Base-by-base conservation (phyloP, 1,139 yeast species). In the Suhomyces panamericanus region DNA sequence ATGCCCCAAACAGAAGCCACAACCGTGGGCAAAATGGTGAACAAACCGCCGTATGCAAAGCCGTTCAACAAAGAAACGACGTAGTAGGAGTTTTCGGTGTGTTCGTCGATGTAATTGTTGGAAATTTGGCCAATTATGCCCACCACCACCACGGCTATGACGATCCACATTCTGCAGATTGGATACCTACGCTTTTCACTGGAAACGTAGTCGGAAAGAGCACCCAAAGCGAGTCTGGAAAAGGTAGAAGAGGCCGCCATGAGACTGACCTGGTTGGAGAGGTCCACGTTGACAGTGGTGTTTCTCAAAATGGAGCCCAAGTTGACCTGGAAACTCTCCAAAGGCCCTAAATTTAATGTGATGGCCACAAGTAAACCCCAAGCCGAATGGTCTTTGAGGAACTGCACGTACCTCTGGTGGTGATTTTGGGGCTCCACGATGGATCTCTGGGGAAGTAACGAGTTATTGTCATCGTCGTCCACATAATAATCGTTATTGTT, bases 1-100 rank as follows among this genome's bases (percentile, higher is more conserved):
- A 87, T 80, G 0, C 98, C 97, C 96, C 97, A 93, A 1, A 87
- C 78, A 3, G 83, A 73, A 1, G 96, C 85, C 3, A 87, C 83
- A 8, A 90, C 70, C 0, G 96, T 85, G 6, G 99, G 98, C 54
- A 81, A 86, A 7, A 87, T 69, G 0, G 97, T 89, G 67, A 90
- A 93, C 2, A 87, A 62, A 0, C 93, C 87, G 15, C 98, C 99
- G 57, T 91, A 90, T 5, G 83, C 72, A 17, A 81, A 63, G 0
- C 98, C 98, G 43, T 81, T 77, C 9, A 86, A 50, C 3, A 77
- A 61, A 4, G 89, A 75, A 8, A 80, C 66, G 2, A 73, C 42
- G 33, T 65, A 59, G 50, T 75, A 69, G 40, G 51, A 38, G 7
- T 38, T 32, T 8, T 43, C 48, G 32, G 35, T 43, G 16, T 36